A percentile compares a stretch with the other conserved stretches of the same genome.
phyloP scores from a whole-genome alignment of 1,284 basidiomycete genomes.

The Jaminaea rosea region DNA sequence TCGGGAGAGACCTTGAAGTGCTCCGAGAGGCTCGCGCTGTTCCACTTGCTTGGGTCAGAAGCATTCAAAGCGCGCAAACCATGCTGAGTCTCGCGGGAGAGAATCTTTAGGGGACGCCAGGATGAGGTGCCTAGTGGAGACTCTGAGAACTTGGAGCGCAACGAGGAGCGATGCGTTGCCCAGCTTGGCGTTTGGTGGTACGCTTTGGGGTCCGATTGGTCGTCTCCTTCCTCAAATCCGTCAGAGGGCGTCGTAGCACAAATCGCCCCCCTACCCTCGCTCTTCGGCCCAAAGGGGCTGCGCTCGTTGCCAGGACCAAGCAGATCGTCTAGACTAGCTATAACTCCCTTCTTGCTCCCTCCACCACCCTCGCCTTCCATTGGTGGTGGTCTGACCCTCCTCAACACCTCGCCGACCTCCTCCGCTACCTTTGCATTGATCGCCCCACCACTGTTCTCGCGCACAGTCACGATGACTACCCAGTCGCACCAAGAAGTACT shows the following conservation, averaged over 20 bases:
- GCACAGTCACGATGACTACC: slow-evolving; percentile 40
- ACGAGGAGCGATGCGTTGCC: neutral
- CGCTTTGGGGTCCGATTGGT: too few species aligned
- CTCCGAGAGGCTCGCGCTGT: slow-evolving; percentile 15
- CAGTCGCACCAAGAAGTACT: slow-evolving; percentile 20
- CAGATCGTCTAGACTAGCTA: slow-evolving; percentile 23
- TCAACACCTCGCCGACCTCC: slow-evolving; percentile 3
- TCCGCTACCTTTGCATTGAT: slow-evolving; percentile 3
- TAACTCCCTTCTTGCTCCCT: neutral
- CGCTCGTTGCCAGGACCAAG: slow-evolving; percentile 14
- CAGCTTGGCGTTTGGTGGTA: neutral
- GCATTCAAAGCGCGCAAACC: slow-evolving; percentile 35
- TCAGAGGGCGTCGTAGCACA: neutral
- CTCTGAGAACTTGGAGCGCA: neutral
- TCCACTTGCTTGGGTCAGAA: slow-evolving; percentile 36
- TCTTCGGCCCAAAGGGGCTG: neutral
- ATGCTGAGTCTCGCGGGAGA: slow-evolving; percentile 41
- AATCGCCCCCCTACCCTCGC: neutral
- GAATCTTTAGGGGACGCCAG: slow-evolving; percentile 40
- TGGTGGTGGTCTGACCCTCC: neutral
- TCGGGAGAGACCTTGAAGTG: slow-evolving; percentile 38
- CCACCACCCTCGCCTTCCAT: neutral
- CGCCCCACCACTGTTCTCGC: slow-evolving; percentile 10
- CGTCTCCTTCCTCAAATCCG: too few species aligned
- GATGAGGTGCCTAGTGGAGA: neutral